Evolutionary conservation across 2,329 filamentous ascomycete species (phyloP).

Genomic region (Cladosporium colombiae): DNA sequence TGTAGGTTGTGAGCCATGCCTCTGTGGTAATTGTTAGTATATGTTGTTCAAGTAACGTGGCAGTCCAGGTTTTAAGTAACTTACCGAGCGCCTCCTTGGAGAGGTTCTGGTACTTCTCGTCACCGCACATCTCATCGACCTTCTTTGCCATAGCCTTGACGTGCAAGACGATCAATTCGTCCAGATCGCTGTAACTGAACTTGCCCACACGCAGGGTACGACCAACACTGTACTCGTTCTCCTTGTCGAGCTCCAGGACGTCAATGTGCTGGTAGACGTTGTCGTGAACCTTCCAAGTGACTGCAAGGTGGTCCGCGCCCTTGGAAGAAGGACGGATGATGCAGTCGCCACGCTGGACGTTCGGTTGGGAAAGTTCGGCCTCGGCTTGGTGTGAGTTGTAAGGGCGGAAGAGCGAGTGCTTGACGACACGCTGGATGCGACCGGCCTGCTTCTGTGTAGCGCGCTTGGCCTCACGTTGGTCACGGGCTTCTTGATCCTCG

Average conservation of each 20-base stretch:
- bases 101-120: constrained; percentile 82
- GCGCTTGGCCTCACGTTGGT: constrained; percentile 74
- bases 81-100: constrained; percentile 53
- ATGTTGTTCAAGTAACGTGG: not conserved
- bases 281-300: constrained; percentile 98
- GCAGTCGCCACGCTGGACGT: constrained; percentile 70
- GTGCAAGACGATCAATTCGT: constrained; percentile 95
- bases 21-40: constrained; percentile 55
- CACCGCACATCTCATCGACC: constrained; percentile 90
- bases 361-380: constrained; percentile 85
- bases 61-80: not conserved
- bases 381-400: constrained; percentile 93
- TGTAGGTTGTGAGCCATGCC: constrained; percentile 94
- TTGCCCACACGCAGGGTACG: constrained; percentile 83
- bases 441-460: constrained; percentile 79
- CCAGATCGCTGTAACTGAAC: constrained; percentile 91
- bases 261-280: constrained; percentile 98
- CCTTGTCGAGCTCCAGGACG: constrained; percentile 93
- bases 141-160: constrained; percentile 98
- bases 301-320: constrained; percentile 88
- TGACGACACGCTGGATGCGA: constrained; percentile 90
- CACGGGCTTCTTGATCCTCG: constrained; percentile 61
- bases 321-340: constrained; percentile 95
- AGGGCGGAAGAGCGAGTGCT: constrained; percentile 91
- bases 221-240: constrained; percentile 93